Percentiles rank a stretch among this genome's conserved stretches.
Evolutionary conservation across 139 green algal genomes (phyloP).

Genomic region (Gonium pectorale): DNA sequence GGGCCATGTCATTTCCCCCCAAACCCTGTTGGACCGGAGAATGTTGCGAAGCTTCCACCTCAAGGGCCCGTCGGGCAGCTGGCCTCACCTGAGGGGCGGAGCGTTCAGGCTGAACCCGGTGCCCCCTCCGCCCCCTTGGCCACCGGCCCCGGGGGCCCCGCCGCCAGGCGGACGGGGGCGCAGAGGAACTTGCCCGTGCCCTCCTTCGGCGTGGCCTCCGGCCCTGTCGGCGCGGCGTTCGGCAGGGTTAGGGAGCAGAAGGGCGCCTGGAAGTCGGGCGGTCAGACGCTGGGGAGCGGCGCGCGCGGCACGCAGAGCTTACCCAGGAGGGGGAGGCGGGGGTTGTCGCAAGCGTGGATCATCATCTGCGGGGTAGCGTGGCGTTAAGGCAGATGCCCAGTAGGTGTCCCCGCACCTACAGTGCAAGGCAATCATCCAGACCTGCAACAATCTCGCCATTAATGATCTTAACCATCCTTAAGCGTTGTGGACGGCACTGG

Average conservation of each 20-base stretch:
- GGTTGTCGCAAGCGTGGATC: slow-evolving; percentile 13
- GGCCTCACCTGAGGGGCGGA: neutral
- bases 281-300: no score
- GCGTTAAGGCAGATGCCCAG: neutral
- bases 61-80: neutral
- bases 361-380: neutral
- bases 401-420: neutral
- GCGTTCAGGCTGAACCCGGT: slow-evolving; percentile 13
- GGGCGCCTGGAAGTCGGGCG: no score
- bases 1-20: neutral
- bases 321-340: neutral
- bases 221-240: no score
- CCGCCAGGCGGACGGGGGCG: no score
- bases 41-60: neutral
- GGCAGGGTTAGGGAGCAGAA: no score
- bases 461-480: slow-evolving; percentile 33
- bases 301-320: no score
- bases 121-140: neutral
- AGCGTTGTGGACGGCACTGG: neutral
- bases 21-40: neutral
- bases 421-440: neutral
- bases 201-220: neutral
- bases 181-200: no score
- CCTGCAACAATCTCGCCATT: slow-evolving; percentile 35
- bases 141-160: no score